These are phyloP conservation scores for Hippophae gyantsensis DNA, from an alignment of 306 rosid species.

Conservation along the genomic window DNA sequence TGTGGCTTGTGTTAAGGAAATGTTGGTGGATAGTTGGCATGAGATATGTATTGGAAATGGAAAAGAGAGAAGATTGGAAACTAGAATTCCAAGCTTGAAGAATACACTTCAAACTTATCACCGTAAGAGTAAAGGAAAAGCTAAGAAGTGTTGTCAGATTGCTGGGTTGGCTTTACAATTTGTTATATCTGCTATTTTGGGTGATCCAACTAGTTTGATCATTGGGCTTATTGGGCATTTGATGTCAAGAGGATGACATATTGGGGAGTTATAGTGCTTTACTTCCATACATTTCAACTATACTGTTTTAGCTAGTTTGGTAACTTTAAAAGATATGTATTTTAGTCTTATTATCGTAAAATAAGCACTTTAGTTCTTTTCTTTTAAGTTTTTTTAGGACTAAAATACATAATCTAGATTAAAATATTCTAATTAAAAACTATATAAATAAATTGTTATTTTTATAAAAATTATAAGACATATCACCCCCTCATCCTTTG, in stretches of 20 bases:
- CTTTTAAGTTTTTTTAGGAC: too few species aligned
- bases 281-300: too few species aligned
- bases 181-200: conserved; percentile 75
- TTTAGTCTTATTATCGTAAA: too few species aligned
- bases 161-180: conserved; percentile 75
- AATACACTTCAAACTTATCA: conserved; percentile 44
- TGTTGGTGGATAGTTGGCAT: conserved; percentile 81
- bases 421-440: too few species aligned
- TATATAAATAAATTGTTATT: too few species aligned
- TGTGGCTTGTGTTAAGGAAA: conserved; percentile 84
- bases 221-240: conserved; percentile 65
- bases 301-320: too few species aligned
- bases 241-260: conserved; percentile 32
- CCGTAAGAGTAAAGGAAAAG: conserved; percentile 39
- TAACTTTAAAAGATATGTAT: too few species aligned
- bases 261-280: too few species aligned
- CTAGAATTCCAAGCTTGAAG: conserved; percentile 35
- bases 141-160: conserved; percentile 68
- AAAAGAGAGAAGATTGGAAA: conserved; percentile 19
- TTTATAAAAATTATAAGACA: too few species aligned
- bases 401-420: too few species aligned
- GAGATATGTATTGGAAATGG: conserved; percentile 30
- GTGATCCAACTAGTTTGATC: conserved; percentile 80
- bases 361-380: too few species aligned
- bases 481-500: too few species aligned